Evolutionary conservation across 208 protist species (phyloP).

Genomic region (Acanthamoeba triangularis): DNA sequence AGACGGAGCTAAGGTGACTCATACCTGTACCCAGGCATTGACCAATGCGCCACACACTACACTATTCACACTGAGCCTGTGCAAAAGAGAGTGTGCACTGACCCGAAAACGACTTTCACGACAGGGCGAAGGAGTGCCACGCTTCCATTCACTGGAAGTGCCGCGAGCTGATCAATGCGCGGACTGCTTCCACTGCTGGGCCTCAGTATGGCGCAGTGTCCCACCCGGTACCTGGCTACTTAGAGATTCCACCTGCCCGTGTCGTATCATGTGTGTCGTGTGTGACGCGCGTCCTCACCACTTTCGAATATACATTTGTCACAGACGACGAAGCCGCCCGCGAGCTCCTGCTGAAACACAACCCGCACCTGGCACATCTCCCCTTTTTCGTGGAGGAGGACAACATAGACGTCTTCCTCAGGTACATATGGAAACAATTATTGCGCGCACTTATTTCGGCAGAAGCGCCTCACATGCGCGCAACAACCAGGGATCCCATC

Average conservation of each 20-base stretch:
- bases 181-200: not conserved
- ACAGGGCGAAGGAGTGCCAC: not conserved
- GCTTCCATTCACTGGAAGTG: not conserved
- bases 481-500: not conserved
- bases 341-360: not conserved
- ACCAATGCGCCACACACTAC: too few species aligned
- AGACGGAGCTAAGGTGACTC: constrained; percentile 12
- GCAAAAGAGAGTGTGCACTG: too few species aligned
- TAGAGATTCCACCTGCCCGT: too few species aligned
- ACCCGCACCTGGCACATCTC: not conserved
- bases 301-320: too few species aligned
- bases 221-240: not conserved
- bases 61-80: too few species aligned
- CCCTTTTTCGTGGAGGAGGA: not conserved
- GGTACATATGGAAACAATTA: not conserved
- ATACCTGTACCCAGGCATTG: too few species aligned
- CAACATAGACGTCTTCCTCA: constrained; percentile 25
- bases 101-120: too few species aligned
- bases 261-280: too few species aligned
- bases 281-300: too few species aligned
- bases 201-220: not conserved
- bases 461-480: not conserved
- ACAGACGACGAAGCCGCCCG: not conserved
- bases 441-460: not conserved
- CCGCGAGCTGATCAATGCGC: not conserved